These are phyloP conservation scores for Madurella fahalii DNA, from an alignment of 2,329 filamentous ascomycete species.

Conservation along the genomic window DNA sequence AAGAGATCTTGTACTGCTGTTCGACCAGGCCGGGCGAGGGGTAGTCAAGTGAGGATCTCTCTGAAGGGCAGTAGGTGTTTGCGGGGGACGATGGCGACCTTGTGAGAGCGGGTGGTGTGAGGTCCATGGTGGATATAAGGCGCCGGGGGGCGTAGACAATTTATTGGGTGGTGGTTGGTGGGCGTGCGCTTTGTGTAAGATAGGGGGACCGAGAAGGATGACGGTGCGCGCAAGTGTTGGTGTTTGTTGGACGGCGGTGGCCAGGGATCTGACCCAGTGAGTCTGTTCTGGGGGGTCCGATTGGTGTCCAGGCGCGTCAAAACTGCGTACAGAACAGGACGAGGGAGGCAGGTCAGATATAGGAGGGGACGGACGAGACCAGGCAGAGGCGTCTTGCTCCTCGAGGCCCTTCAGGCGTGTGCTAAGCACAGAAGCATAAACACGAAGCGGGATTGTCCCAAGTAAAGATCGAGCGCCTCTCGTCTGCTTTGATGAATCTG, in stretches of 20 bases:
- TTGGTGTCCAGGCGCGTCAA: conserved; percentile 24
- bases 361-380: conserved; percentile 15
- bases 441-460: background rate
- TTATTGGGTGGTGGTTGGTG: conserved; percentile 18
- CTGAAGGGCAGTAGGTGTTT: conserved; percentile 43
- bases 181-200: conserved; percentile 15
- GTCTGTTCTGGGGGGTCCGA: conserved; percentile 21
- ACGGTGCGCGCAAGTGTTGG: conserved; percentile 8
- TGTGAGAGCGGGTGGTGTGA: conserved; percentile 46
- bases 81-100: conserved; percentile 42
- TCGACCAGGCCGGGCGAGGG: conserved; percentile 42
- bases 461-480: conserved; percentile 2
- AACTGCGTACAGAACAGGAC: conserved; percentile 12
- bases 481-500: conserved; percentile 19
- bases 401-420: conserved; percentile 15
- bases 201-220: conserved; percentile 15
- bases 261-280: conserved; percentile 17
- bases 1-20: conserved; percentile 41
- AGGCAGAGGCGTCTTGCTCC: conserved; percentile 13
- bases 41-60: conserved; percentile 42
- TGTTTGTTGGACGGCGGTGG: conserved; percentile 19
- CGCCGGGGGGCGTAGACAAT: conserved; percentile 14
- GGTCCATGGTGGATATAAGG: conserved; percentile 39
- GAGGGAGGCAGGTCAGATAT: conserved; percentile 22
- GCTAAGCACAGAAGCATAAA: conserved; percentile 13